Base-by-base conservation (phyloP, 148 eudicot species). In the Cornus controversa region DNA sequence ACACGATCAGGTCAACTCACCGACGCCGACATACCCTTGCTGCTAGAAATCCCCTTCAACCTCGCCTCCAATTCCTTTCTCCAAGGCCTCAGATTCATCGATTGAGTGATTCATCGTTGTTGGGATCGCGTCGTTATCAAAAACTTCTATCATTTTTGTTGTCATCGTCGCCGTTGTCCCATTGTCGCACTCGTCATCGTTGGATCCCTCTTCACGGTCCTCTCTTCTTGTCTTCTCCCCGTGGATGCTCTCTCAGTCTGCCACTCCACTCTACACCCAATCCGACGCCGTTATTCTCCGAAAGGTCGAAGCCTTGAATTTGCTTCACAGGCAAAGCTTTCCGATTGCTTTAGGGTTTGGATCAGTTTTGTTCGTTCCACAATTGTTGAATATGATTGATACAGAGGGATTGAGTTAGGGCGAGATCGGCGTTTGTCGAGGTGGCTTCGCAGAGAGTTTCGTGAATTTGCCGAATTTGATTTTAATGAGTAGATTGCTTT, bases 141-240 rank as follows among this genome's bases (percentile, higher is more conserved):
- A n/a, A n/a, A n/a, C n/a, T n/a, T n/a, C n/a, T n/a, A n/a, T n/a
- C n/a, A n/a, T n/a, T n/a, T n/a, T n/a, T n/a, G n/a, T n/a, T n/a
- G n/a, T n/a, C n/a, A n/a, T n/a, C n/a, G n/a, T n/a, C n/a, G n/a
- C n/a, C n/a, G n/a, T n/a, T n/a, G n/a, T n/a, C n/a, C n/a, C n/a
- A n/a, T n/a, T n/a, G n/a, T n/a, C n/a, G n/a, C n/a, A n/a, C n/a
- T n/a, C n/a, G n/a, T n/a, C n/a, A n/a, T n/a, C n/a, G n/a, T n/a
- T 67, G 76, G 66, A 73, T 79, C 73, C 76, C 80, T 23, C 63
- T 69, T 67, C 78, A 70, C 50, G 92, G 94, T 24, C 94, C 98
- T 2, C 90, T 91, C 70, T 95, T 93, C 79, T 84, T 91, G 68
- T 90, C 93, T 25, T 89, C 85, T 36, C 87, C 94, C 97, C 97